Conservation (phyloP, 805 yeast genomes). For the Candida ascalaphidarum region DNA sequence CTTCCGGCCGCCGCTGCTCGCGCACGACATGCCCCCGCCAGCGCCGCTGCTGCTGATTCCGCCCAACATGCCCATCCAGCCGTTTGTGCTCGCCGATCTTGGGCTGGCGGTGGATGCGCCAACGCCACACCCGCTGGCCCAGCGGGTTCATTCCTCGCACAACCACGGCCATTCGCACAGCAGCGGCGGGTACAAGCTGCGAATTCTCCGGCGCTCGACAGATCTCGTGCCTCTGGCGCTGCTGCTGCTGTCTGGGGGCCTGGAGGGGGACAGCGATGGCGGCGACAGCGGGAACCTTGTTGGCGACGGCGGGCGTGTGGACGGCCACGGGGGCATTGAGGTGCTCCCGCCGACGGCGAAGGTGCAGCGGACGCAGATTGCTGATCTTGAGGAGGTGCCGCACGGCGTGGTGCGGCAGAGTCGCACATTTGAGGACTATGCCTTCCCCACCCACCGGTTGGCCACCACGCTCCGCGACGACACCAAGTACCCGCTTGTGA, state of each 20-base stretch:
- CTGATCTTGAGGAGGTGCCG: conserved; percentile 95
- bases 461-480: conserved; percentile 62
- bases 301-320: no score
- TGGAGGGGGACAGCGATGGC: conserved; percentile 35
- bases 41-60: conserved; percentile 69
- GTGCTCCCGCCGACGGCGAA: conserved; percentile 34
- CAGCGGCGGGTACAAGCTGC: conserved; percentile 18
- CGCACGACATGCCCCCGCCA: conserved; percentile 51
- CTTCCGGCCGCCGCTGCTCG: conserved; percentile 75
- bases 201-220: conserved; percentile 48
- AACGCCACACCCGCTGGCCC: conserved; percentile 38
- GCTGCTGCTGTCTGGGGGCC: no score
- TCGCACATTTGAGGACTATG: conserved; percentile 53
- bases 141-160: conserved; percentile 1
- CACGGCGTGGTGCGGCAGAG: conserved; percentile 91
- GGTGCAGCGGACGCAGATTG: conserved; percentile 57
- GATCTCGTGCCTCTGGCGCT: conserved; percentile 42
- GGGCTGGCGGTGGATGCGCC: conserved; percentile 71
- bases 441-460: conserved; percentile 83
- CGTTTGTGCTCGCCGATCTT: conserved; percentile 68
- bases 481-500: conserved; percentile 78
- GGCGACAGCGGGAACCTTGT: no score
- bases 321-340: conserved; percentile 3
- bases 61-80: conserved; percentile 66
- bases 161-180: conserved; percentile 3